phyloP scores from a whole-genome alignment of 257 asterid species.

The Henckelia pumila region DNA sequence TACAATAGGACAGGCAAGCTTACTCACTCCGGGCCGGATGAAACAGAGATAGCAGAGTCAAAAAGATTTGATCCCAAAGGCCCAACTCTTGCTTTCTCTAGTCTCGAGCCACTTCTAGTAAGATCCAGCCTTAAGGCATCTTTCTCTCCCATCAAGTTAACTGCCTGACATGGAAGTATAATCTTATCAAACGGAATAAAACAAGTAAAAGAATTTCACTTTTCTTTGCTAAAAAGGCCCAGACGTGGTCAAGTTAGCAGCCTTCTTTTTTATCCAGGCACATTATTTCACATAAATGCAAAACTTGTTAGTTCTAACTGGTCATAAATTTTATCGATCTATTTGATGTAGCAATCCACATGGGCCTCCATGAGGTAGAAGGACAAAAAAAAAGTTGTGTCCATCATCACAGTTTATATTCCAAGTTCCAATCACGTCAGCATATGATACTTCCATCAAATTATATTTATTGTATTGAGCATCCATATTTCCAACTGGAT shows the following conservation, averaged over 20 bases:
- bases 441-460: neutral
- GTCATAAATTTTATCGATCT: neutral
- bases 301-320: neutral
- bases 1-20: constrained; percentile 63
- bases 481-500: neutral
- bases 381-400: neutral
- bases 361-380: neutral
- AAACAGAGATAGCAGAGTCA: constrained; percentile 85
- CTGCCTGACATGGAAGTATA: constrained; percentile 45
- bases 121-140: constrained; percentile 69
- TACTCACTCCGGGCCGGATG: constrained; percentile 90
- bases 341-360: neutral
- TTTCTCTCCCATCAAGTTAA: constrained; percentile 54
- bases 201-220: neutral
- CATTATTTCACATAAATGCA: too few species aligned
- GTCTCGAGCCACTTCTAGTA: constrained; percentile 48
- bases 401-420: too few species aligned
- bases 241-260: constrained; percentile 3
- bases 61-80: constrained; percentile 86
- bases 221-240: constrained; percentile 8
- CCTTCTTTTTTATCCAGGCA: neutral
- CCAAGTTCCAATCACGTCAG: neutral
- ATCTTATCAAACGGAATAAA: constrained; percentile 16
- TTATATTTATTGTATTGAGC: too few species aligned
- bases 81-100: constrained; percentile 83